These are phyloP conservation scores for Eucalyptus regnans DNA, from an alignment of 345 rosid species.

Conservation along the genomic window DNA sequence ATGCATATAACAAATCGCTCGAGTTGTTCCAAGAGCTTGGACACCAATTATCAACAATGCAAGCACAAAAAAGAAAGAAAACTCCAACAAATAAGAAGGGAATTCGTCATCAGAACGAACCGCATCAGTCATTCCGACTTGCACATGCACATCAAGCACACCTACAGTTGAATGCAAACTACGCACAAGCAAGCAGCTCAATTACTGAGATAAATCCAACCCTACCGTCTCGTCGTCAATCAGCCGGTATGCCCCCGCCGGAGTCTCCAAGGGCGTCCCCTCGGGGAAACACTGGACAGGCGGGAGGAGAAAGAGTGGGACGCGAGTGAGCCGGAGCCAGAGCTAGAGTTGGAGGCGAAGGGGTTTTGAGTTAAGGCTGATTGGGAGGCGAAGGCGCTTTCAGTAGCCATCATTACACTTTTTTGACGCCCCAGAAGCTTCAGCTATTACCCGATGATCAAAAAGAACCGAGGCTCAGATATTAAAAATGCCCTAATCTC, in stretches of 20 bases:
- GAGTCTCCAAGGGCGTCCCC: too few relatives aligned
- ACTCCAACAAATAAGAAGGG: too few relatives aligned
- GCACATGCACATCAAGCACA: neutral
- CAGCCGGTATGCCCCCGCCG: conserved; percentile 3
- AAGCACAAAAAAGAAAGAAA: too few relatives aligned
- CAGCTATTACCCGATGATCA: too few relatives aligned
- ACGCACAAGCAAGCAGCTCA: neutral
- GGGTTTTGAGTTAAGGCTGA: neutral
- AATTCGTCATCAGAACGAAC: too few relatives aligned
- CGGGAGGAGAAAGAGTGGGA: neutral
- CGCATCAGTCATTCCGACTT: too few relatives aligned
- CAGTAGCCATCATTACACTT: neutral
- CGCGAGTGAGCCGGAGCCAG: neutral
- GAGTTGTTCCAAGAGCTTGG: too few relatives aligned
- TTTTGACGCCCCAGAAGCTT: too few relatives aligned
- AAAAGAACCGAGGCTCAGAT: too few relatives aligned
- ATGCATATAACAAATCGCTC: neutral
- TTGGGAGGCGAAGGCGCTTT: neutral
- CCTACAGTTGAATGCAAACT: neutral
- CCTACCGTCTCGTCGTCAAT: conserved; percentile 14
- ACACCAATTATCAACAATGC: too few relatives aligned
- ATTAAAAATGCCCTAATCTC: too few relatives aligned
- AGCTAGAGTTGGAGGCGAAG: neutral
- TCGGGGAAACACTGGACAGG: neutral
- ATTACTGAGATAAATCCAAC: neutral